Conservation (phyloP, 495 filamentous ascomycete species). For the Cryomyces antarcticus region DNA sequence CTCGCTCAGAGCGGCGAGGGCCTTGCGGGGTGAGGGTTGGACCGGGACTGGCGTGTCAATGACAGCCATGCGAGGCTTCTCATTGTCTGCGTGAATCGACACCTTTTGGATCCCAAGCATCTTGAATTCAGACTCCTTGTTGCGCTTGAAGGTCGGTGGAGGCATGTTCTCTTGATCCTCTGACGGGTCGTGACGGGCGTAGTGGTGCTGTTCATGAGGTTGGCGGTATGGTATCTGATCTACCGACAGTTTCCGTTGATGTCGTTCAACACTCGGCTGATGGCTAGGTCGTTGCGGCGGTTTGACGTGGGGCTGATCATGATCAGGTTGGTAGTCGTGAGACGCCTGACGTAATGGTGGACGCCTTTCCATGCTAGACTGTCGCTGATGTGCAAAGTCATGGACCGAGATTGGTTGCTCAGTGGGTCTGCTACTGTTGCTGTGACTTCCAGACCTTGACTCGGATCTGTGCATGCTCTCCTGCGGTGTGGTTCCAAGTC, state of each 20-base stretch:
- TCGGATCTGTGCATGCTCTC: background rate
- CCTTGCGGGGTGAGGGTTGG: conserved; percentile 36
- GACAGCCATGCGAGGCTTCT: conserved; percentile 4
- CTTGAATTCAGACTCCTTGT: conserved; percentile 35
- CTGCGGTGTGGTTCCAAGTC: conserved; percentile 1
- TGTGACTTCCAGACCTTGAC: conserved; percentile 5
- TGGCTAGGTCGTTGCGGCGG: background rate
- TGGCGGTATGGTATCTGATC: background rate
- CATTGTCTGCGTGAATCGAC: conserved; percentile 14
- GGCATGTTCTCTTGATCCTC: conserved; percentile 66
- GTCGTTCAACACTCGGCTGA: background rate
- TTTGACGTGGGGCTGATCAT: background rate
- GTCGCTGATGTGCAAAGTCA: conserved; percentile 7
- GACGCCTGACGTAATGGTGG: conserved; percentile 5
- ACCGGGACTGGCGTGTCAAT: conserved; percentile 9
- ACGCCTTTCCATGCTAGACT: conserved; percentile 3
- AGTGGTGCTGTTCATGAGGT: conserved; percentile 2
- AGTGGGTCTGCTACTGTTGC: conserved; percentile 1
- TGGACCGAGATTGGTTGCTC: conserved; percentile 9
- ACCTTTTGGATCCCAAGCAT: conserved; percentile 41
- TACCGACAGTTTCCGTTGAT: background rate
- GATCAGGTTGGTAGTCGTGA: background rate
- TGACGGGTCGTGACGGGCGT: conserved; percentile 3
- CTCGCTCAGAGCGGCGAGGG: conserved; percentile 47
- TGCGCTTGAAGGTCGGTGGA: conserved; percentile 52